Evolutionary conservation across 1,139 yeast species (phyloP), one percentile per base, ranked within the genome.

Genomic region (Geotrichum bryndzae): DNA sequence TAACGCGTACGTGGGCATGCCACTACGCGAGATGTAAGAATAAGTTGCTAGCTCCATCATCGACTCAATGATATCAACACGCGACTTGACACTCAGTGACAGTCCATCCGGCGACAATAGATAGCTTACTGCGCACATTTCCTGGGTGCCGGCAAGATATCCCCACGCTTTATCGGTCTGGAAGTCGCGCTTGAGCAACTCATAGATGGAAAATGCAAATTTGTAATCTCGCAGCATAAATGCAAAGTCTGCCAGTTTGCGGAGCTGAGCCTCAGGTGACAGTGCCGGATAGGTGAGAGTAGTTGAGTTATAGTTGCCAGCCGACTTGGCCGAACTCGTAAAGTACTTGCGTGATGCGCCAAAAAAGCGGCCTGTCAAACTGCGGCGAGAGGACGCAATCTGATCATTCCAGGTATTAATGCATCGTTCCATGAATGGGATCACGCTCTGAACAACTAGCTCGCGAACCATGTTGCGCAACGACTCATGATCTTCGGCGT

Each of bases 201-300:
- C 98, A 72, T 94, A 94, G 0, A 92, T 87, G 1, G 89, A 80
- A 70, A 88, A 87, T 8, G 98, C 95, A 66, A 85, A 86, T 71
- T 87, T 87, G 78, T 88, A 94, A 74, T 94, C 97, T 55, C 92
- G 84, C 29, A 92, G 76, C 84, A 94, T 89, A 68, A 94, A 83
- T 7, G 94, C 85, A 90, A 96, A 90, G 73, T 94, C 99, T 0
- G 96, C 98, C 53, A 94, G 77, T 70, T 88, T 88, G 58, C 98
- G 78, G 45, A 91, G 79, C 56, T 84, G 81, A 68, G 90, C 90
- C 69, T 91, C 97, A 0, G 88, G 83, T 0, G 92, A 80, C 1
- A 84, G 76, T 57, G 82, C 82, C 60, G 81, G 77, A 71, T 88
- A 89, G 64, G 77, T 83, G 48, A 82, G 83, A 41, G 79, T 80